Conservation (phyloP, 2,329 filamentous ascomycete genomes). For the Clonostachys rosea region DNA sequence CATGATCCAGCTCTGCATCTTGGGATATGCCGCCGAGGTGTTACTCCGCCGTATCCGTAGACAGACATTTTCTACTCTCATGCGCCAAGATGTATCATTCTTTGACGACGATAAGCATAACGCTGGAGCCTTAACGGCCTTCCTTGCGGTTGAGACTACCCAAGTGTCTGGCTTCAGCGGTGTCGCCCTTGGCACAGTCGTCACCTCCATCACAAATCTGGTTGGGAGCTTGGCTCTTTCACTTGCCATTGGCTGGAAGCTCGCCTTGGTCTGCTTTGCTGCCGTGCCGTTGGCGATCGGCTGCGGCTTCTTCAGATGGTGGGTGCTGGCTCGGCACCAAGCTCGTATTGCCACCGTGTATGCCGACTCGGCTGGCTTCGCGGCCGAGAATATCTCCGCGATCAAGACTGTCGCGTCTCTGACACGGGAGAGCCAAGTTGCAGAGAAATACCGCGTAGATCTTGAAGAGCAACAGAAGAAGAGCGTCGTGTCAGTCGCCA, state of each 20-base stretch:
- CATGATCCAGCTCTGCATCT: slow-evolving; percentile 25
- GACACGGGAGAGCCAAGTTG: slow-evolving; percentile 80
- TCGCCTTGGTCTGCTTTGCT: slow-evolving; percentile 72
- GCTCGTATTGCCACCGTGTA: slow-evolving; percentile 64
- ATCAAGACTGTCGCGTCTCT: slow-evolving; percentile 92
- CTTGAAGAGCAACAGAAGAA: slow-evolving; percentile 17
- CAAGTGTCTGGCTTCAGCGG: slow-evolving; percentile 34
- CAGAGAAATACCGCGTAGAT: slow-evolving; percentile 61
- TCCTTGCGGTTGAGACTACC: slow-evolving; percentile 27
- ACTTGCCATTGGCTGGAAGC: slow-evolving; percentile 80
- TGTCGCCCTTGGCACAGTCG: slow-evolving; percentile 30
- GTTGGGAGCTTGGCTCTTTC: slow-evolving; percentile 55
- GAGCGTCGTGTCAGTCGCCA: slow-evolving; percentile 44
- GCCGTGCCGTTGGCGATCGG: slow-evolving; percentile 73
- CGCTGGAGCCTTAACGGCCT: slow-evolving; percentile 26
- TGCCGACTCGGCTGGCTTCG: slow-evolving; percentile 71
- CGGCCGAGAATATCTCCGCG: slow-evolving; percentile 88
- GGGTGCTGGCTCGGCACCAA: slow-evolving; percentile 30
- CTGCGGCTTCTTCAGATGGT: slow-evolving; percentile 53
- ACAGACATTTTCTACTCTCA: slow-evolving; percentile 33
- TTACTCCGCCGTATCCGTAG: slow-evolving; percentile 83
- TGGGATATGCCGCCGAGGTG: slow-evolving; percentile 24
- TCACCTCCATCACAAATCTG: slow-evolving; percentile 57
- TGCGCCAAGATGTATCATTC: slow-evolving; percentile 35
- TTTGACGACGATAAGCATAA: slow-evolving; percentile 34